These are phyloP conservation scores for Rhypophila decipiens DNA, from an alignment of 495 filamentous ascomycete species.

Conservation along the genomic window DNA sequence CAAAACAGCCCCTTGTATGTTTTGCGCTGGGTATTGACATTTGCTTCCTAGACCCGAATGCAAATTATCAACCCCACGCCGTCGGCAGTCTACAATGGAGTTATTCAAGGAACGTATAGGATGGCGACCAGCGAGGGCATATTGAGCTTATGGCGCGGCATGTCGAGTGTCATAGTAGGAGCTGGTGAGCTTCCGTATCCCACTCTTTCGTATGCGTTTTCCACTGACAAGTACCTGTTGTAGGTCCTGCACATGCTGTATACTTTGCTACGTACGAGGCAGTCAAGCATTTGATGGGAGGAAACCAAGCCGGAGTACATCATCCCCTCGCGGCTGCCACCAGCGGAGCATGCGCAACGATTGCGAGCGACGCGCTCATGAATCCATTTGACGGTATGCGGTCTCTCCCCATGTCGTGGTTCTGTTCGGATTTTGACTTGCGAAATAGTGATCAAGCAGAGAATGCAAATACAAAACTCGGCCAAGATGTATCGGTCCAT, in stretches of 20 bases:
- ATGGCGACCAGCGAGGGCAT: conserved; percentile 87
- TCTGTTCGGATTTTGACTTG: background rate
- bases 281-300: conserved; percentile 92
- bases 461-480: conserved; percentile 98
- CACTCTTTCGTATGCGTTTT: conserved; percentile 7
- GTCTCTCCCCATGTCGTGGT: background rate
- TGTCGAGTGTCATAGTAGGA: conserved; percentile 92
- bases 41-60: conserved; percentile 74
- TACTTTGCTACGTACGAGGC: conserved; percentile 98
- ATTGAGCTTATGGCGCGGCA: conserved; percentile 88
- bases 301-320: conserved; percentile 80
- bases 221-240: conserved; percentile 15
- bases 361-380: conserved; percentile 96
- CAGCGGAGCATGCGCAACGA: conserved; percentile 90
- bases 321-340: conserved; percentile 89
- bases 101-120: conserved; percentile 85
- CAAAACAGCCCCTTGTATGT: conserved; percentile 3
- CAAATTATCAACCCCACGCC: conserved; percentile 87
- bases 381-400: conserved; percentile 94
- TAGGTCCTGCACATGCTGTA: conserved; percentile 93
- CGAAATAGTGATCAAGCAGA: conserved; percentile 87
- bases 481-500: conserved; percentile 73
- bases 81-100: conserved; percentile 80
- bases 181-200: conserved; percentile 58
- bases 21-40: conserved; percentile 12